Base-by-base conservation (phyloP, 305 asterid species). In the Ilex paraguariensis region DNA sequence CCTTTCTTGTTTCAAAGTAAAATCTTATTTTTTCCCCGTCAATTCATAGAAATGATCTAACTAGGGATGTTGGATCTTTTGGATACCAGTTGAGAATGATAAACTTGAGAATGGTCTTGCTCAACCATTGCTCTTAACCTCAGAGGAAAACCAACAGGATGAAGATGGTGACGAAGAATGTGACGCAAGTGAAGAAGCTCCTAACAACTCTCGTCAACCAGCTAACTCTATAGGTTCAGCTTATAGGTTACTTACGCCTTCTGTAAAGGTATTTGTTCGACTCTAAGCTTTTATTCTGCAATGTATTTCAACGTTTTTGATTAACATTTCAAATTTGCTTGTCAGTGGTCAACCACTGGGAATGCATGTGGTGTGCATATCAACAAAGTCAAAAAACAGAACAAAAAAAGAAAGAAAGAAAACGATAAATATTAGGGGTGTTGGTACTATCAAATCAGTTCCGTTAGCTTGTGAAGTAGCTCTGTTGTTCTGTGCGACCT, bases 161-260 rank as follows among this genome's bases (percentile, higher is more conserved):
- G 91, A 77, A 71, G 97, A 84, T 54, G 82, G 62, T 49, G 95
- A 88, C 66, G 83, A 83, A 75, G 97, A 87, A 63, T 82, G 70
- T 77, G 98, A 88, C 64, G 86, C 13, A 57, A 90, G 96, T 76
- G 99, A 90, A 80, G 95, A 90, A 72, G 84, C 95, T 73, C 42
- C 68, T 10, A 91, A 86, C 74, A 93, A 87, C 32, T 79, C 91
- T 80, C 96, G 85, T 58, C 65, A 15, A 64, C 86, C 99, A 42
- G 97, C 92, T 59, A 90, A 81, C 78, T 90, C 97, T 6, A 77
- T 90, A 10, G 86, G 64, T 66, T 74, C 86, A 31, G 98, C 99
- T 52, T 94, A 94, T 70, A 80, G 90, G 71, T 73, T 94, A 69
- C 95, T 90, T 57, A 94, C 97, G 6, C 97, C 97, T 45, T 94